Evolutionary conservation across 164 flowering plant species (phyloP), one percentile per base, ranked within the genome.

Genomic region (Warburgia ugandensis): DNA sequence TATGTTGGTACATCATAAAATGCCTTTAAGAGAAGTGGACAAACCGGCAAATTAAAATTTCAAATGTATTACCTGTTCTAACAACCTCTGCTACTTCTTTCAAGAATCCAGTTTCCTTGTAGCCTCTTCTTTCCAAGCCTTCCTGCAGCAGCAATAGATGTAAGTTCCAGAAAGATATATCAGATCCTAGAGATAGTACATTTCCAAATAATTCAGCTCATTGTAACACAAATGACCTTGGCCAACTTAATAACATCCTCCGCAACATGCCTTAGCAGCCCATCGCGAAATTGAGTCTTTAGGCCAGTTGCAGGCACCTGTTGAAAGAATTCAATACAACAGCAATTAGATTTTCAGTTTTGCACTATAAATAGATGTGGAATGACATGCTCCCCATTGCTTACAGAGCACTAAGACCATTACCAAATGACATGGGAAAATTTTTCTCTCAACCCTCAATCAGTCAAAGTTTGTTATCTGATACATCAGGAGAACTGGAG

Each of bases 121-220:
- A 88, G 37, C 99, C 99, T 75, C 99, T 78, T 57, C 91, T 82
- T 66, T 84, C 96, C 73, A 92, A 67, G 54, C 99, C 99, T 75
- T 86, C 91, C 96, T 92, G 70, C 32, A 59, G 23, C 12, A 46
- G 38, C 1, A 13, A 16, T 5, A 29, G 22, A 19, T 6, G 17
- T 16, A 14, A 49, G 12, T 23, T 5, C 29, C 2, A 1, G 7
- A 29, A 41, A 20, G 38, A 11, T n/a, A n/a, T 21, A 37, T 21
- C n/a, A 23, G 1, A 17, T 2, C 23, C 25, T 11, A 45, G 13
- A 26, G 16, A 11, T n/a, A n/a, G 32, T 25, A 23, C n/a, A 23
- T 2, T 31, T 2, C 23, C 25, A 26, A 45, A n/a, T n/a, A 26
- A 28, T 6, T 10, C n/a, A 14, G 41, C 5, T 28, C 29, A 44